Percentiles rank a stretch among this genome's conserved stretches.
Evolutionary conservation across 495 filamentous ascomycete genomes (phyloP).

Genomic region (Neurospora cerealis): DNA sequence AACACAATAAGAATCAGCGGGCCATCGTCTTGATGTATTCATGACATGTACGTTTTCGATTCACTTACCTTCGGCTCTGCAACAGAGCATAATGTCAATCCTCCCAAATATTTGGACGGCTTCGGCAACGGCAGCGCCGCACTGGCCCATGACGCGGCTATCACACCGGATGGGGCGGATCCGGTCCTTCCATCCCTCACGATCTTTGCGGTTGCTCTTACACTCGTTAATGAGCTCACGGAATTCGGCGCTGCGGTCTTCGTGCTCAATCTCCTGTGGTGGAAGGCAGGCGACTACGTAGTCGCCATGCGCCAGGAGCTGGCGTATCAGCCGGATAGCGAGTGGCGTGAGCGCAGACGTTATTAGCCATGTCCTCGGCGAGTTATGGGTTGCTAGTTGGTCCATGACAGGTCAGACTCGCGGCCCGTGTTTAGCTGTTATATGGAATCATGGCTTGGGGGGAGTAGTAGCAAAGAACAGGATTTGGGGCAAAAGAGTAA

Average conservation of each 20-base stretch:
- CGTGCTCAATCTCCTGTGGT: slow-evolving; percentile 54
- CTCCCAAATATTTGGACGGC: slow-evolving; percentile 73
- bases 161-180: slow-evolving; percentile 46
- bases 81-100: slow-evolving; percentile 83
- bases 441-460: neutral
- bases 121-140: slow-evolving; percentile 79
- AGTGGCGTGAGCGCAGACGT: slow-evolving; percentile 78
- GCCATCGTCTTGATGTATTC: neutral
- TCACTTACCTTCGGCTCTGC: slow-evolving; percentile 67
- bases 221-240: slow-evolving; percentile 48
- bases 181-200: slow-evolving; percentile 49
- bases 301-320: slow-evolving; percentile 77
- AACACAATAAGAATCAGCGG: neutral
- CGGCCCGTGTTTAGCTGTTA: neutral
- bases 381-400: slow-evolving; percentile 45
- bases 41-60: neutral
- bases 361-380: slow-evolving; percentile 73
- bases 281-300: slow-evolving; percentile 70
- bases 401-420: slow-evolving; percentile 25
- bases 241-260: slow-evolving; percentile 45
- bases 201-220: slow-evolving; percentile 43
- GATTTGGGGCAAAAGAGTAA: neutral
- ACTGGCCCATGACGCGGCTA: slow-evolving; percentile 47
- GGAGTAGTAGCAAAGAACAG: neutral
- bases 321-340: slow-evolving; percentile 56